Evolutionary conservation across 2,329 filamentous ascomycete genomes (phyloP), one percentile per base, ranked within the genome.

Genomic region (Coniochaeta hoffmannii): DNA sequence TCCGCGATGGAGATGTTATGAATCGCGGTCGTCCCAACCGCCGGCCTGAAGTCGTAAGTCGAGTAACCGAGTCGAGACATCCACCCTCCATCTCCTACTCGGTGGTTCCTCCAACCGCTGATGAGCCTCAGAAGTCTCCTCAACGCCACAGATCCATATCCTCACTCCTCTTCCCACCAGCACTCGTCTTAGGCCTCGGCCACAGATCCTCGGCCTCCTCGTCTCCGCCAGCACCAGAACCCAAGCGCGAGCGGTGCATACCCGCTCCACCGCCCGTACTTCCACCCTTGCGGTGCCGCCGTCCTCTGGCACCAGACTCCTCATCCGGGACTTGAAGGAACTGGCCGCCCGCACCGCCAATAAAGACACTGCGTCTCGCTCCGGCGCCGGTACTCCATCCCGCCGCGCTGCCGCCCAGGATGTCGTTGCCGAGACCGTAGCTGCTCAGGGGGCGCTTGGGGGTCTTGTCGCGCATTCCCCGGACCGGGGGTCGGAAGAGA

Each of bases 361-460:
- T 69, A 61, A 84, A 72, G 55, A 83, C 69, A 56, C 81, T 83
- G 60, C 75, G 74, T 55, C 81, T 70, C 14, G 79, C 76, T 7
- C 78, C 79, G 2, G 64, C 67, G 7, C 76, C 74, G 4, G 70
- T 68, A 55, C 79, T 75, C 77, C 80, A 82, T 4, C 76, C 76
- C 2, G 73, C 71, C 2, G 73, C 67, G 19, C 53, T 61, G 0
- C 63, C 63, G 22, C 64, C 64, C 49, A 64, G 50, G 9, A 79
- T 68, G 58, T 82, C 80, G 15, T 77, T 72, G n/a, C 74, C 75
- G 34, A 84, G 72, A 14, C 81, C 81, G 64, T 82, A 84, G 63
- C 76, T 79, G 67, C 80, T 83, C 55, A 76, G 68, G 31, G 79
- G 80, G 34, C 80, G 74, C 58, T 60, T 55, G 15, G 58, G 60